Evolutionary conservation across 2,329 filamentous ascomycete species (phyloP).

Genomic region (Hymenoscyphus linearis): DNA sequence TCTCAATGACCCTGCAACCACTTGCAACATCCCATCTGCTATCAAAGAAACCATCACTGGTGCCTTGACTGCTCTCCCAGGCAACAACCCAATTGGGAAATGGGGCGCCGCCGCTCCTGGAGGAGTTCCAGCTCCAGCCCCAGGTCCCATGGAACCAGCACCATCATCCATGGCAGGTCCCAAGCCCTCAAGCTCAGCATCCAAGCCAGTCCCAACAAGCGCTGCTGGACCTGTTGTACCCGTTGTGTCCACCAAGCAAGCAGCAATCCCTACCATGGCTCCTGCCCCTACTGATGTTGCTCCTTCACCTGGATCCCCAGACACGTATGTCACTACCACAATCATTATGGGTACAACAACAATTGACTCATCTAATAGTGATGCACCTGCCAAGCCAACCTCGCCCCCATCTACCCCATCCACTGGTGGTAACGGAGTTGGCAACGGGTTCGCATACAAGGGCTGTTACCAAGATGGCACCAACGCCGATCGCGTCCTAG

Average conservation of each 20-base stretch:
- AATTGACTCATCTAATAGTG: slow-evolving; percentile 1
- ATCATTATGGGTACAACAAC: background rate
- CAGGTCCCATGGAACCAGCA: slow-evolving; percentile 1
- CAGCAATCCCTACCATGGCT: background rate
- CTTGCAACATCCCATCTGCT: slow-evolving; percentile 47
- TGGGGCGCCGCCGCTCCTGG: slow-evolving; percentile 35
- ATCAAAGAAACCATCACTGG: slow-evolving; percentile 43
- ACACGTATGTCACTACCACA: slow-evolving; percentile 7
- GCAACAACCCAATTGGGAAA: slow-evolving; percentile 49
- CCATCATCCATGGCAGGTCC: slow-evolving; percentile 9
- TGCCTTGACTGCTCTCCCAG: slow-evolving; percentile 45
- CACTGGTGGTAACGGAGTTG: slow-evolving; percentile 13
- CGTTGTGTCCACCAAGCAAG: background rate
- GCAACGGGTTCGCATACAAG: slow-evolving; percentile 35
- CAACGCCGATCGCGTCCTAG: slow-evolving; percentile 35
- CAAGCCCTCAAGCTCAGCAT: slow-evolving; percentile 4
- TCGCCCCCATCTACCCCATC: background rate
- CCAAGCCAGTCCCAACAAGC: slow-evolving; percentile 4
- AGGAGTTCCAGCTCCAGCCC: background rate
- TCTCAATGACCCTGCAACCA: slow-evolving; percentile 40
- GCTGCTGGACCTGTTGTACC: background rate
- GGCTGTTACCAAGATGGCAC: slow-evolving; percentile 39
- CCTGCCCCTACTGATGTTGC: slow-evolving; percentile 4
- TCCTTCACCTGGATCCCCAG: slow-evolving; percentile 8
- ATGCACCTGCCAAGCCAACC: slow-evolving; percentile 9